Conservation (phyloP, 176 grass and related monocot species). For the Olyra latifolia region DNA sequence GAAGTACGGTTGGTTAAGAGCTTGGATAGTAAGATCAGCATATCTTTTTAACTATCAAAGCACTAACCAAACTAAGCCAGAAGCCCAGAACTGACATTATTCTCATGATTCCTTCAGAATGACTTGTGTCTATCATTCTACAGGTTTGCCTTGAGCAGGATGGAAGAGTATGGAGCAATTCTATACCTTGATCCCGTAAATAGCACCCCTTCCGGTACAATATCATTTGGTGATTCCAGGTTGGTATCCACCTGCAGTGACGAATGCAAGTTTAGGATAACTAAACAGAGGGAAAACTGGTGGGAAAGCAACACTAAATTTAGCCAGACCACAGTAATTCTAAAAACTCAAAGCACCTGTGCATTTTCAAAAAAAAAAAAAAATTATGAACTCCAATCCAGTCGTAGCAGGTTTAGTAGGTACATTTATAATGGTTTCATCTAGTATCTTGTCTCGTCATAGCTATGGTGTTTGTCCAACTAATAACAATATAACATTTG, state of each 20-base stretch:
- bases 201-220: conserved; percentile 55
- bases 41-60: conserved; percentile 12
- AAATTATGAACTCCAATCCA: neutral
- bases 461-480: neutral
- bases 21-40: neutral
- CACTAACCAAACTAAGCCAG: neutral
- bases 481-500: neutral
- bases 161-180: conserved; percentile 74
- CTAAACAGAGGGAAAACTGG: neutral
- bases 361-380: no score
- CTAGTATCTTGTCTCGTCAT: neutral
- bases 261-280: conserved; percentile 13
- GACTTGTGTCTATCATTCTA: conserved; percentile 38
- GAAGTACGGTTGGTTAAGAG: neutral
- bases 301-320: neutral
- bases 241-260: conserved; percentile 80
- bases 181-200: conserved; percentile 54
- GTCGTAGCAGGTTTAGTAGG: neutral
- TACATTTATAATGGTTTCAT: neutral
- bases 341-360: neutral
- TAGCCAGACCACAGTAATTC: neutral
- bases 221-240: conserved; percentile 79
- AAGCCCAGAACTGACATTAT: conserved; percentile 11
- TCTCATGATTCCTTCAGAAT: conserved; percentile 16
- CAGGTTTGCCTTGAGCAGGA: conserved; percentile 76